Base-by-base conservation (phyloP, 352 stramenopile genomes). In the Globisporangium perplexum region DNA sequence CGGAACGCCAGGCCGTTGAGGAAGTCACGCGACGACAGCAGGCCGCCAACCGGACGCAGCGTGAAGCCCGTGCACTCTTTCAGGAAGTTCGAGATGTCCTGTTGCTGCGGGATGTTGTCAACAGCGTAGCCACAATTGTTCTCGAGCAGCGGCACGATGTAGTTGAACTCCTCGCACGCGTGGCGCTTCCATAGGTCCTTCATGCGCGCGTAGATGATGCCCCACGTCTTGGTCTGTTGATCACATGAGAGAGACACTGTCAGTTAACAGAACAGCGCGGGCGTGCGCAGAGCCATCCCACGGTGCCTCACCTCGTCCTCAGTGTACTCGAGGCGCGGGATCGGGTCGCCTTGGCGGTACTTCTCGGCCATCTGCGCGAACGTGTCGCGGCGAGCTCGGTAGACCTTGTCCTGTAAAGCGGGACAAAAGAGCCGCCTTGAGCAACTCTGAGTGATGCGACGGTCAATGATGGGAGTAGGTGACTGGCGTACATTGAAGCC, bases 11-110 rank as follows among this genome's bases (percentile, higher is more conserved):
- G 74, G 31, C 91, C 96, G 69, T 98, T 98, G 8, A 99, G 72
- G 65, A 99, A 99, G 61, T 99, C 96, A 23, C 96, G 85, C 42
- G 91, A 97, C 35, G 88, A 97, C n/a, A 99, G 74, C 23, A 99
- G 69, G 23, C 96, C 96, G 20, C 93, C 86, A 6, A 99, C 96
- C 2, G 96, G 96, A 48, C 95, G 81, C 51, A 99, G 72, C 31
- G 74, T 86, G 62, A 91, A 93, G 26, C 83, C 91, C n/a, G 94
- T 98, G 65, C 83, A 93, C 46, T 93, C 66, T 52, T 96, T 83
- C 1, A 99, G 71, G 56, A 98, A 99, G 33, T 89, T 78, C n/a
- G 88, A 97, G 58, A 99, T 98, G 59, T 98, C 88, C 57, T 89
- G 72, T 60, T 89, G 78, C 73, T 98, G 95, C 30, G 96, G 96